Evolutionary conservation across 2,329 filamentous ascomycete genomes (phyloP), one percentile per base, ranked within the genome.

Genomic region (Fusarium fujikuroi): DNA sequence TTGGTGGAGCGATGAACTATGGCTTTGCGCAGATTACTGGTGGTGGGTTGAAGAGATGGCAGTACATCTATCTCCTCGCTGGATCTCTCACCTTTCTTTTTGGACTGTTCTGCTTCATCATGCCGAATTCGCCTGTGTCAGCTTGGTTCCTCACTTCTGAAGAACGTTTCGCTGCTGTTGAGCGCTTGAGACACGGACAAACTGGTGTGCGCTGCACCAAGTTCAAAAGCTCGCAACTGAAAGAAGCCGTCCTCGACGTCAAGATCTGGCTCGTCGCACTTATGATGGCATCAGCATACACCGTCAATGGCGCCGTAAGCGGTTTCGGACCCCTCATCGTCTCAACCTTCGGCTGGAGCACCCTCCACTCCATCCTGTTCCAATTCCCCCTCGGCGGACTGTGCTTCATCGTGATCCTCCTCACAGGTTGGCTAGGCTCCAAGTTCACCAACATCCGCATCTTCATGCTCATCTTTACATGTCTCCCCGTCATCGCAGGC

Each of bases 321-420:
- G 91, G 91, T 2, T 93, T 93, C 76, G 92, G 92, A 0, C 91
- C 92, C 0, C 82, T 93, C 3, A 93, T 93, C 67, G 91, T 94
- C 3, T 90, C 87, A 2, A 93, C 91, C 0, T 93, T 93, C 77
- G 91, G 91, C 62, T 93, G 87, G 81, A 85, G 85, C 28, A 86
- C 88, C 0, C 85, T 92, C 2, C 85, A 92, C 37, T 88, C 90
- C 0, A 93, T 95, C 66, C 84, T 94, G 0, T 91, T 92, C 78
- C 92, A 95, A 75, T 94, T 95, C 66, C 93, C 93, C 0, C 86
- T 94, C 0, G 92, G 92, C 3, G 91, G 83, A 0, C 79, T 95
- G n/a, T 92, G 90, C 76, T 86, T 92, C 68, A 82, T 93, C 53
- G 86, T 86, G 57, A 93, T 95, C 60, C 85, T 93, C 0, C 76